Conservation (phyloP, 176 grass and related monocot genomes). For the Lolium rigidum region DNA sequence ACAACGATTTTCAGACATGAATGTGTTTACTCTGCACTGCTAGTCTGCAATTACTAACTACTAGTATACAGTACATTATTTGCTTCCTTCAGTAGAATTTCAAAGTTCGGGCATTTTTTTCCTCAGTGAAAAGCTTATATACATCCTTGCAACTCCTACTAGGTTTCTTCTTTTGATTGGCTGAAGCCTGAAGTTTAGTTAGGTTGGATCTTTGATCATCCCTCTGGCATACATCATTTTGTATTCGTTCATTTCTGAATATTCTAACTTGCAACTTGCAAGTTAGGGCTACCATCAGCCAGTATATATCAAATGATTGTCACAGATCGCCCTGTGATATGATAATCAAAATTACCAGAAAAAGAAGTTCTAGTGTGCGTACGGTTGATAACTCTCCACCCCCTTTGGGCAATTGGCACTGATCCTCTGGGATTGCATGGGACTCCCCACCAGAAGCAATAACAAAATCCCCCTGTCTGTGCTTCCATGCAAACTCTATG, state of each 20-base stretch:
- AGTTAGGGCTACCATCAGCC: background rate
- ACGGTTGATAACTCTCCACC: background rate
- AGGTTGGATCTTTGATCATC: no score
- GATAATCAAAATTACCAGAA: background rate
- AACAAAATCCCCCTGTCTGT: background rate
- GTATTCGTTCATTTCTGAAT: background rate
- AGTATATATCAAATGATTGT: background rate
- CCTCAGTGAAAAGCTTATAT: background rate
- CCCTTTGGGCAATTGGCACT: background rate
- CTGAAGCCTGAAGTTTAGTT: background rate
- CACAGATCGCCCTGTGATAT: background rate
- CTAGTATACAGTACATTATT: background rate
- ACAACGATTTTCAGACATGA: background rate
- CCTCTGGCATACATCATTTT: background rate
- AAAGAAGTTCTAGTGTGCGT: background rate
- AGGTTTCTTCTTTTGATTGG: no score
- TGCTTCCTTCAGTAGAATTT: background rate
- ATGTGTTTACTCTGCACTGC: background rate
- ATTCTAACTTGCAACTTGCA: conserved; percentile 12
- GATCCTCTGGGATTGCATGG: background rate
- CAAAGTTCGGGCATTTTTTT: background rate
- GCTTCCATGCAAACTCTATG: conserved; percentile 6
- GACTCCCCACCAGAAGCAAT: background rate
- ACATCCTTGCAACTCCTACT: background rate
- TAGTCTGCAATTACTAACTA: no score